Evolutionary conservation across 257 asterid genomes (phyloP).

Genomic region (Solanum chiquidenum): DNA sequence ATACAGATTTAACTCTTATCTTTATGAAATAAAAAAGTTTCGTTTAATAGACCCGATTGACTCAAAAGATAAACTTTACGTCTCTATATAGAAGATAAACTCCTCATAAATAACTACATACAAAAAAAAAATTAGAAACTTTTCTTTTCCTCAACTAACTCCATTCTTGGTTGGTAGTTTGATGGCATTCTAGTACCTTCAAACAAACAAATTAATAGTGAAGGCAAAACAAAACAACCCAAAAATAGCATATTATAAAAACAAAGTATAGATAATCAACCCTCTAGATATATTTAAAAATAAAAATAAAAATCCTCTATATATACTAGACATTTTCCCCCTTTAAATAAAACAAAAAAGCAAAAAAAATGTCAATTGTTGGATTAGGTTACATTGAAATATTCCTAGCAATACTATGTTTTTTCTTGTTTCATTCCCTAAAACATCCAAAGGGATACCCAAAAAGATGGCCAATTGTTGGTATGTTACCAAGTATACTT

Average conservation of each 20-base stretch:
- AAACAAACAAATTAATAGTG: background rate
- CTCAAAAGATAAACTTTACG: background rate
- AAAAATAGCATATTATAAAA: background rate
- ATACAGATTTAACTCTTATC: background rate
- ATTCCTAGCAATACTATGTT: constrained; percentile 16
- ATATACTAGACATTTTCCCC: background rate
- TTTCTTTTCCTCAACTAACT: background rate
- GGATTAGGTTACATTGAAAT: constrained; percentile 16
- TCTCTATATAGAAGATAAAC: background rate
- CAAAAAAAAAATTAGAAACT: background rate
- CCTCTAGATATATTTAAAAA: background rate
- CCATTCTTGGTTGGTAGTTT: background rate
- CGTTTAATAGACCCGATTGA: background rate
- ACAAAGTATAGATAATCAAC: background rate
- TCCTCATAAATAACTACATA: background rate
- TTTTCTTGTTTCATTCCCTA: constrained; percentile 9
- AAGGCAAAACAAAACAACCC: background rate
- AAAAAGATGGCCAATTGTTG: constrained; percentile 38
- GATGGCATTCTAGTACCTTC: background rate
- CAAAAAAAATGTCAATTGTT: constrained; percentile 20
- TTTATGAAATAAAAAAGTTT: fast-evolving
- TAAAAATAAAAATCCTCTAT: background rate
- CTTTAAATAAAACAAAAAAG: background rate
- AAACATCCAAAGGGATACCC: constrained; percentile 17
- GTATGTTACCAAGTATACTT: constrained; percentile 35